Base-by-base conservation (phyloP, 257 asterid species). In the Coffea canephora region DNA sequence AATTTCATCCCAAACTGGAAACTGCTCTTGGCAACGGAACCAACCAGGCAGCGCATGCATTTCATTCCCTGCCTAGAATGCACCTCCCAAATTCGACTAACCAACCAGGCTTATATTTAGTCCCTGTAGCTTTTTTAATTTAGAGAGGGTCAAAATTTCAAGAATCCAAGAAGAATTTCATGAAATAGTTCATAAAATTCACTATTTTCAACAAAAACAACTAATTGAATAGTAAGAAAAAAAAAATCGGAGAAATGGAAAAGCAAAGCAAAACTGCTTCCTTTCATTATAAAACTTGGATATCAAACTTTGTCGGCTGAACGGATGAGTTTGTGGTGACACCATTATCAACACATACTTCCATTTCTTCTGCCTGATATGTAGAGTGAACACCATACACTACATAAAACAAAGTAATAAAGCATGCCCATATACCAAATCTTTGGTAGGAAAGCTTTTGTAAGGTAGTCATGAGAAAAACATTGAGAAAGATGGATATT, bases 321-420 rank as follows among this genome's bases (percentile, higher is more conserved):
- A 75, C 43, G 31, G 87, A 75, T 43, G 77, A 52, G 69, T 59
- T 73, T 45, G 55, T 70, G 52, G 27, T 57, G 69, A 69, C 77
- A 79, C 41, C 77, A 59, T 39, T 48, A 27, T 34, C 73, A 73
- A 18, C 77, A 65, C 43, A 75, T 7, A 67, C 80, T n/a, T 74
- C 79, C 70, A 55, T 41, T 77, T 84, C 90, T 78, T 87, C 90
- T 14, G 84, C 86, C 9, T 73, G 73, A 78, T 76, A 87, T 5
- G 88, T 87, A 14, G 88, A 85, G 70, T 87, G 90, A 55, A 84
- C 90, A 27, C 90, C 87, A 87, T 87, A 87, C 0, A 84, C 27
- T 16, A 87, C 77, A 57, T 87, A 87, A 19, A 87, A 84, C 76
- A 87, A 49, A 6, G 84, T 82, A 27, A 77, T 45, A 3, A 87